These are phyloP conservation scores for Globomyces pollinis-pini DNA, from an alignment of 192 early-diverging fungal genomes.

Conservation along the genomic window DNA sequence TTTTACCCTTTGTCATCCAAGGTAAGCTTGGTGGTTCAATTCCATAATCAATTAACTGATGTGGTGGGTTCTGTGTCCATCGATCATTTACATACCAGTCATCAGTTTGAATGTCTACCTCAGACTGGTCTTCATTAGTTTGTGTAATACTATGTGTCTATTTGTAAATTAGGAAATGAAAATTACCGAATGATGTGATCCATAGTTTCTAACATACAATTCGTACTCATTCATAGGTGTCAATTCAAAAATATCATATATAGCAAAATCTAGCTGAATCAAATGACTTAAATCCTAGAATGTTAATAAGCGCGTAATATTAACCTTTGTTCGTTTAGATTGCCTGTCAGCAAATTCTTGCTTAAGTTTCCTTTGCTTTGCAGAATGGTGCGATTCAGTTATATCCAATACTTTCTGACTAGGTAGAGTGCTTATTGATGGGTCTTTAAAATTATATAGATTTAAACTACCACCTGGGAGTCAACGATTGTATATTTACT, in stretches of 20 bases:
- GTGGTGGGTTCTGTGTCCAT: constrained; percentile 41
- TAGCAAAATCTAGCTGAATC: constrained; percentile 36
- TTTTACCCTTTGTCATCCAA: background rate
- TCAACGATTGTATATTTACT: background rate
- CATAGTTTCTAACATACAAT: constrained; percentile 44
- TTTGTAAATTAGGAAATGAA: too few species aligned
- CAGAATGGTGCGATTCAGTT: constrained; percentile 12
- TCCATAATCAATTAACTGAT: constrained; percentile 21
- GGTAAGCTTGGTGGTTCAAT: constrained; percentile 9
- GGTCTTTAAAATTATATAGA: too few species aligned
- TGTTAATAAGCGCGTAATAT: too few species aligned
- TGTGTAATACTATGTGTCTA: constrained; percentile 31
- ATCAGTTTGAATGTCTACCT: constrained; percentile 36
- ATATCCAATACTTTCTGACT: constrained; percentile 12
- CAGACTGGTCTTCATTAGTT: constrained; percentile 28
- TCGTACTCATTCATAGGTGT: constrained; percentile 46
- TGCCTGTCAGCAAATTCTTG: background rate
- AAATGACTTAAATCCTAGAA: constrained; percentile 34
- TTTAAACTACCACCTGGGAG: too few species aligned
- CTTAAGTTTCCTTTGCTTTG: constrained; percentile 11
- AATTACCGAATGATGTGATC: too few species aligned
- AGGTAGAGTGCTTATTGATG: too few species aligned
- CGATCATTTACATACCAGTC: constrained; percentile 29
- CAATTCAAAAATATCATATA: constrained; percentile 38
- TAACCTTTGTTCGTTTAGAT: constrained; percentile 20